Evolutionary conservation across 1,139 yeast species (phyloP), one percentile per base, ranked within the genome.

Genomic region (Diutina pseudorugosa): DNA sequence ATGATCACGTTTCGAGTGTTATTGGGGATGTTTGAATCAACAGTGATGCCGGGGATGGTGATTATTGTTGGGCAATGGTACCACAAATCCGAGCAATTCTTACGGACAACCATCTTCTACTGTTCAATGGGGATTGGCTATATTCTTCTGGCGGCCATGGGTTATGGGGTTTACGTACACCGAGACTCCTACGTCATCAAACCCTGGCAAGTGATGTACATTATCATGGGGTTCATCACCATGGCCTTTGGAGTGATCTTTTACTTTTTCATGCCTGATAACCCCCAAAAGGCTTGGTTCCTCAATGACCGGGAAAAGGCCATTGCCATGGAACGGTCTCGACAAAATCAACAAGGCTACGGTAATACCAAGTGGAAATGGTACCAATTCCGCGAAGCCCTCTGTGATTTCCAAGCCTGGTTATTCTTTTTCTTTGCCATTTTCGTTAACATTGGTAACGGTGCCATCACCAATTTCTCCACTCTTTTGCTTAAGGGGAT

Each of bases 321-420:
- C 11, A 40, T 56, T 14, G 57, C 55, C 44, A 55, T 55, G 41
- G 58, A 57, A 51, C 43, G 57, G 21, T 53, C 55, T 47, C 52
- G 57, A 36, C 16, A 44, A 18, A 57, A 56, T 52, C 57, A 55
- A 45, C 57, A 57, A 51, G 58, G 57, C 20, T 57, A 55, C 45
- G 58, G 58, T n/a, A 57, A 55, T 51, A 7, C 21, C 27, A 6
- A 42, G 5, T 19, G 45, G 45, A 42, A 42, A 20, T 42, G 45
- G 61, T 64, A 76, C 51, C 90, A 83, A 61, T 68, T 80, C 47
- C 63, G 62, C 19, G 80, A 82, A 59, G 82, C 86, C 2, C 71
- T 81, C 62, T 59, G 59, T 1, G 81, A 76, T 58, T 52, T 63
- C 75, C 42, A 66, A 68, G 23, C 59, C 64, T 53, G 75, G 74